Percentiles rank a stretch among this genome's conserved stretches.
Conservation (phyloP, 352 stramenopile species). For the Phytophthora quininea region DNA sequence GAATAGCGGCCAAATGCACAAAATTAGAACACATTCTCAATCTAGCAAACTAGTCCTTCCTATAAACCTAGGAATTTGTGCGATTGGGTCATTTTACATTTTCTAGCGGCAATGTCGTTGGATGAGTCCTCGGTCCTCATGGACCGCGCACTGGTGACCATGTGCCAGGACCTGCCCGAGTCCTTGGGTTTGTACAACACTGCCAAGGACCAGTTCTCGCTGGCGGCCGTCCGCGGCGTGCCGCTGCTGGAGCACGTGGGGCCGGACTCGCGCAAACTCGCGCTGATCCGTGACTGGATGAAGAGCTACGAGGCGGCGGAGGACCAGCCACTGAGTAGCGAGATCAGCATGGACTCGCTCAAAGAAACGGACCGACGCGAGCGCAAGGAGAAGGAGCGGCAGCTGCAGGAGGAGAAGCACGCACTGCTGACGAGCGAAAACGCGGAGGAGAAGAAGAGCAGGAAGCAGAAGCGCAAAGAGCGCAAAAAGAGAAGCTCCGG, state of each 20-base stretch:
- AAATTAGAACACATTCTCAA: background rate
- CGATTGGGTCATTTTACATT: background rate
- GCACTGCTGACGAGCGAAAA: constrained; percentile 35
- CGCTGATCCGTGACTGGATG: constrained; percentile 81
- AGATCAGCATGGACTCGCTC: constrained; percentile 67
- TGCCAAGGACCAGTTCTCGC: constrained; percentile 65
- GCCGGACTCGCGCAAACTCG: constrained; percentile 66
- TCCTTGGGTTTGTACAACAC: constrained; percentile 81
- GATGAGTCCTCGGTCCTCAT: constrained; percentile 74
- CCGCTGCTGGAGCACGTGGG: constrained; percentile 59
- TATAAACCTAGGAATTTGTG: background rate
- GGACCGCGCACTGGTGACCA: constrained; percentile 79
- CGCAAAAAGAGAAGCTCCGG: constrained; percentile 40
- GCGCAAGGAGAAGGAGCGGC: constrained; percentile 49
- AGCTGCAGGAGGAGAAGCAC: constrained; percentile 52
- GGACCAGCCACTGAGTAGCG: constrained; percentile 54
- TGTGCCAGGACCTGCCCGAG: constrained; percentile 79
- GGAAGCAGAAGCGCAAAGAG: constrained; percentile 38
- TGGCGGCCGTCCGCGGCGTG: constrained; percentile 59
- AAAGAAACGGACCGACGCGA: constrained; percentile 52
- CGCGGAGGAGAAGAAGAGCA: constrained; percentile 27
- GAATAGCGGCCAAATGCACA: background rate
- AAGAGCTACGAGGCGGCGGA: constrained; percentile 55
- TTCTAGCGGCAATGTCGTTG: constrained; percentile 52
- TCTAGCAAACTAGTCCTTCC: background rate